Base-by-base conservation (phyloP, 768 basidiomycete species). In the Termitomyces sp. region DNA sequence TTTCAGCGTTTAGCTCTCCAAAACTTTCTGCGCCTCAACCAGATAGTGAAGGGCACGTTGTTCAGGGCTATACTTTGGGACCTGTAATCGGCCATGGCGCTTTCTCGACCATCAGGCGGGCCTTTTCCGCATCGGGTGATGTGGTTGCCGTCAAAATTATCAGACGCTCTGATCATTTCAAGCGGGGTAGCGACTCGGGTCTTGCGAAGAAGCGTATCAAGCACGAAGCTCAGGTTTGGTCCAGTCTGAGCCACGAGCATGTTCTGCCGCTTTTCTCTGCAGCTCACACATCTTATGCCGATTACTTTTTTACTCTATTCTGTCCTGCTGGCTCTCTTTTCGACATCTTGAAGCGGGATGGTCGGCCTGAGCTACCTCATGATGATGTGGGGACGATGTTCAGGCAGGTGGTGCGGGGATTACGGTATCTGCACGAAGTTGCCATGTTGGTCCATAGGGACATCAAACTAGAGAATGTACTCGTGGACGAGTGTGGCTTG, bases 381-480 rank as follows among this genome's bases (percentile, higher is more conserved):
- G 90, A 92, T 60, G 90, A 91, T 64, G 85, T 79, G 3, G 89
- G 89, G 49, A 87, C 84, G 77, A 84, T 92, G 80, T 92, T 94
- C 66, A 78, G 86, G 52, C 91, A 95, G 75, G 80, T 95, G 61
- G 89, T 91, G 49, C 75, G 87, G 53, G 92, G 90, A 19, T 70
- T 94, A 65, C 79, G 83, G 51, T 94, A 94, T 71, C 70, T 96
- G 65, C 93, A 96, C 68, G 82, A 87, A 56, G 80, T 81, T 41
- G 87, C 84, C 26, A 71, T 78, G 8, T 82, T 88, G 62, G 88
- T 95, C 52, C 96, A 99, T 73, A 82, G 93, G 62, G 97, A 99
- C 72, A 75, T 99, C 69, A 99, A 99, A 74, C 82, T 97, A 56
- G 97, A 98, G 72, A 99, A 99, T 73, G 84, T 98, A 47, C 82